These are phyloP conservation scores for Apiotrichum siamense DNA, from an alignment of 1,284 basidiomycete species.

Conservation along the genomic window DNA sequence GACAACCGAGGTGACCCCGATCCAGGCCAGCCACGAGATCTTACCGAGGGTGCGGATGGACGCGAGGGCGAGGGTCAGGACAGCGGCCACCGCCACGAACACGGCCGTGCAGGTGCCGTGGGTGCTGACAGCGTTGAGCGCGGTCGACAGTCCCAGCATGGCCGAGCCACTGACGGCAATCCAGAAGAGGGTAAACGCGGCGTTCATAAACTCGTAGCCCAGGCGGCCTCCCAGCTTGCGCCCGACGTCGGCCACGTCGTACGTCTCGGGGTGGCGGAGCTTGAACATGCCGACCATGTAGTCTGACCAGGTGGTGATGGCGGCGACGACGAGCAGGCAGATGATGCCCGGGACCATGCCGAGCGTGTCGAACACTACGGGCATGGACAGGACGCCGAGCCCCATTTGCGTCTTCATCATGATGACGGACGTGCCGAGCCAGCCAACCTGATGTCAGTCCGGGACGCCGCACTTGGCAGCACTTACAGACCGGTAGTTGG, in stretches of 20 bases:
- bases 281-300: slow-evolving; percentile 20
- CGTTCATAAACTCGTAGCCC: slow-evolving; percentile 23
- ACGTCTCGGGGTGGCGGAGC: slow-evolving; percentile 13
- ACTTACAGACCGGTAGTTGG: slow-evolving; percentile 37
- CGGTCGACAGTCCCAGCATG: slow-evolving; percentile 40
- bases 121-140: slow-evolving; percentile 41
- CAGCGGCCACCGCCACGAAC: slow-evolving; percentile 34
- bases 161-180: slow-evolving; percentile 14
- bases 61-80: slow-evolving; percentile 28
- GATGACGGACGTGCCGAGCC: slow-evolving; percentile 23
- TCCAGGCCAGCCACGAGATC: slow-evolving; percentile 35
- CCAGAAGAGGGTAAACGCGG: slow-evolving; percentile 8
- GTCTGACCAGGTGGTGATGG: slow-evolving; percentile 26
- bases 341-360: slow-evolving; percentile 33
- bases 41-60: slow-evolving; percentile 40
- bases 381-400: slow-evolving; percentile 35
- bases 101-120: slow-evolving; percentile 44
- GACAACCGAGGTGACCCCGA: slow-evolving; percentile 24
- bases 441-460: slow-evolving; percentile 12
- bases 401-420: slow-evolving; percentile 39
- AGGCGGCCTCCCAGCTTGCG: slow-evolving; percentile 19
- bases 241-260: slow-evolving; percentile 26
- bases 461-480: neutral
- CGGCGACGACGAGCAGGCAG: slow-evolving; percentile 22
- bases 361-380: slow-evolving; percentile 23